Conservation (phyloP, 768 basidiomycete species). For the Mycena alexandri region DNA sequence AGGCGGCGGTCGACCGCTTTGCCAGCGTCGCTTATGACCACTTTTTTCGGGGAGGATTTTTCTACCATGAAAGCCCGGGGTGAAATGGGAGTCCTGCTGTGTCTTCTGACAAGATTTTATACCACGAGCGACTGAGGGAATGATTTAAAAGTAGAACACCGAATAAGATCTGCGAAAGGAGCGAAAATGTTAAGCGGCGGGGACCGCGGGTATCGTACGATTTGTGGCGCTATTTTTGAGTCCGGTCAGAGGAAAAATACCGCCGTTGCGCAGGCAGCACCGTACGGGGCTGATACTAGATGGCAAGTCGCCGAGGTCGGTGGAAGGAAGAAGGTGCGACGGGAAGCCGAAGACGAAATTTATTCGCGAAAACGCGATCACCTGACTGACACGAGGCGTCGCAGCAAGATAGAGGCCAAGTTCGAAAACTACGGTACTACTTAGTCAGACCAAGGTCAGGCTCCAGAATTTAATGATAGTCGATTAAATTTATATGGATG, state of each 20-base stretch:
- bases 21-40: conserved; percentile 75
- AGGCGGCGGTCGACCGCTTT: conserved; percentile 79
- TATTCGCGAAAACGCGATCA: background rate
- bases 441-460: too few species aligned
- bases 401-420: too few species aligned
- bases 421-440: too few species aligned
- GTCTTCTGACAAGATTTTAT: background rate
- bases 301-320: too few species aligned
- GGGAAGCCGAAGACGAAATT: too few species aligned
- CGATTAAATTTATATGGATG: too few species aligned
- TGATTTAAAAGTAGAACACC: too few species aligned
- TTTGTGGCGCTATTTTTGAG: background rate
- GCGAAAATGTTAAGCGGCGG: background rate
- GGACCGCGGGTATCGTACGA: background rate
- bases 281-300: background rate
- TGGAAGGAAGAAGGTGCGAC: too few species aligned
- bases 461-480: too few species aligned
- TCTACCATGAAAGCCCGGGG: background rate
- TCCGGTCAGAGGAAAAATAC: background rate
- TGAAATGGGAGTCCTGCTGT: background rate
- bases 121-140: background rate
- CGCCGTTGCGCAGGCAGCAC: background rate
- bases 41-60: conserved; percentile 35
- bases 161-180: background rate
- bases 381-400: background rate